phyloP scores from a whole-genome alignment of 306 rosid species.

The Hylodesmum podocarpum region DNA sequence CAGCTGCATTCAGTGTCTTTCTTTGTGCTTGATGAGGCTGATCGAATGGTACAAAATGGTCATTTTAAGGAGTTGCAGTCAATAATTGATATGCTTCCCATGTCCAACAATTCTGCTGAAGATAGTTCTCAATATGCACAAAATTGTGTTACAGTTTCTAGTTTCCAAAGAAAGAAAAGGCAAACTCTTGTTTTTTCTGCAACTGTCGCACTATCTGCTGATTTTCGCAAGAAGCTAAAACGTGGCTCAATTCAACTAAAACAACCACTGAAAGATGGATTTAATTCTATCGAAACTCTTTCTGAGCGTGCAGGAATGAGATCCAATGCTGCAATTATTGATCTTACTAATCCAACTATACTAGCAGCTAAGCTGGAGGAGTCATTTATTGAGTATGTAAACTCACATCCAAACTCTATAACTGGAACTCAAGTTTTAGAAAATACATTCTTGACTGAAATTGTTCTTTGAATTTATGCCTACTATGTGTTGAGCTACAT shows the following conservation, averaged over 20 bases:
- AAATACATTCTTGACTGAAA: constrained; percentile 6
- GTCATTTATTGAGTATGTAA: constrained; percentile 86
- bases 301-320: constrained; percentile 93
- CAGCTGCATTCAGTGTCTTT: constrained; percentile 92
- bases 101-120: constrained; percentile 42
- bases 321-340: constrained; percentile 84
- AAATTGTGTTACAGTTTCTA: constrained; percentile 54
- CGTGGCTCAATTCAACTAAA: constrained; percentile 60
- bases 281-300: constrained; percentile 83
- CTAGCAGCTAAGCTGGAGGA: constrained; percentile 84
- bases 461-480: neutral
- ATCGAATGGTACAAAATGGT: constrained; percentile 90
- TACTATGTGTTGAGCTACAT: neutral
- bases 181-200: constrained; percentile 98
- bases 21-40: constrained; percentile 98
- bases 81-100: constrained; percentile 92
- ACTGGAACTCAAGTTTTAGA: constrained; percentile 9
- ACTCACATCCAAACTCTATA: constrained; percentile 26
- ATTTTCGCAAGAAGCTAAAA: constrained; percentile 91
- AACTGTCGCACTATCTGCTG: constrained; percentile 83
- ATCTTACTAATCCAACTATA: constrained; percentile 75
- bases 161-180: constrained; percentile 80
- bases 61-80: constrained; percentile 92
- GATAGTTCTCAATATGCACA: constrained; percentile 48
- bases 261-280: constrained; percentile 55